Evolutionary conservation across 192 early-diverging fungal genomes (phyloP), one percentile per base, ranked within the genome.

Genomic region (Lobosporangium transversale): DNA sequence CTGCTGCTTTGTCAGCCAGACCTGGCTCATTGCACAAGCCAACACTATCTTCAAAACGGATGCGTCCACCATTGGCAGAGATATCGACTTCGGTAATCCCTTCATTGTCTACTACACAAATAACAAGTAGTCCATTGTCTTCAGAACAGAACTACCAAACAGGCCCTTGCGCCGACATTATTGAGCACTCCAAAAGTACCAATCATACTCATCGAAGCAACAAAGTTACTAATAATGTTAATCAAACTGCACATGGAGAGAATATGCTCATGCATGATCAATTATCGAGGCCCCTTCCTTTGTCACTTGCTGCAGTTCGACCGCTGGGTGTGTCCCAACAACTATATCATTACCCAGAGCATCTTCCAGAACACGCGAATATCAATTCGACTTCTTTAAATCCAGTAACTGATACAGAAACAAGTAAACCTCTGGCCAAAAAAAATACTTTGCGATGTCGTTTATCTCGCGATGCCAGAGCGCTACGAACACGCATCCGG

Each of bases 41-140:
- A 33, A 53, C 70, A 14, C 48, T 64, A 23, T 66, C 70, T 33
- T 52, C 63, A 24, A 75, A 75, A 36, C 50, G 70, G 4, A 66
- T 60, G 58, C 70, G 70, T 31, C 70, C 62, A 36, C 63, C 62
- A 14, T 27, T 66, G 20, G 50, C 63, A 52, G 70, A 75, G 29
- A 75, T 75, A 9, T 50, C 55, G 12, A 71, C 53, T 21, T 12
- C 5, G 7, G 15, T 27, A 11, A 37, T 37, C 17, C 6, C 21
- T 55, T 4, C 12, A 17, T 31, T 24, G 9, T n/a, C 26, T 33
- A n/a, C 37, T 37, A 15, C 12, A 32, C 14, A 51, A 30, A 11
- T 17, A 30, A 11, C n/a, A n/a, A n/a, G n/a, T n/a, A n/a, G n/a
- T n/a, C n/a, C n/a, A n/a, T n/a, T n/a, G n/a, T 24, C 20, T n/a